phyloP scores from a whole-genome alignment of 805 yeast genomes.

The Wickerhamiella lipophila region DNA sequence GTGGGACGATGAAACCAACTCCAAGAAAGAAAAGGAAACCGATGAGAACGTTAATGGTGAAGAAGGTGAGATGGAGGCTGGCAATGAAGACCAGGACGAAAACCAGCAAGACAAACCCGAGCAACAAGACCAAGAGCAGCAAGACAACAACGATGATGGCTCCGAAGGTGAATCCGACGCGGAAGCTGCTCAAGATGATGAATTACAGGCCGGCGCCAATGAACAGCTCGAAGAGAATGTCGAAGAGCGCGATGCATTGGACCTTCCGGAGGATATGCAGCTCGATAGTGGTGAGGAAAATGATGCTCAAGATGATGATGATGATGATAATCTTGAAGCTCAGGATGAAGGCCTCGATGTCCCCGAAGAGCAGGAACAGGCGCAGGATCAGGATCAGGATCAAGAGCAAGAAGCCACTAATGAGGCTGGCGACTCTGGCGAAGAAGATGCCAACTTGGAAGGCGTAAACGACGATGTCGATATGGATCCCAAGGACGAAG shows the following conservation, averaged over 20 bases:
- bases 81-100: constrained; percentile 22
- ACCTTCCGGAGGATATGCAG: constrained; percentile 84
- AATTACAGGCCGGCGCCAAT: constrained; percentile 37
- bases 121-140: constrained; percentile 30
- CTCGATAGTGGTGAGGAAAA: constrained; percentile 68
- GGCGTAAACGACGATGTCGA: constrained; percentile 19
- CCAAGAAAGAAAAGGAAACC: constrained; percentile 64
- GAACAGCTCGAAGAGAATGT: constrained; percentile 61
- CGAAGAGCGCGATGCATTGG: constrained; percentile 76
- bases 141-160: constrained; percentile 36
- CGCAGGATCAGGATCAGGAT: constrained; percentile 19
- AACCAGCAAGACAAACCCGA: constrained; percentile 28
- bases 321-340: constrained; percentile 24
- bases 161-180: constrained; percentile 48
- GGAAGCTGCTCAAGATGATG: constrained; percentile 73
- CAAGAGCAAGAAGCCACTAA: constrained; percentile 22
- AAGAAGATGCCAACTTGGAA: constrained; percentile 20
- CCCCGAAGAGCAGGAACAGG: constrained; percentile 18
- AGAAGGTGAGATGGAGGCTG: constrained; percentile 30
- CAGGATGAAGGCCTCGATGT: constrained; percentile 27
- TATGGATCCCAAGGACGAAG: constrained; percentile 23
- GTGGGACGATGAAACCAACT: constrained; percentile 89
- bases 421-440: constrained; percentile 18
- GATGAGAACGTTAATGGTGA: constrained; percentile 48
- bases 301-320: constrained; percentile 28